Percentiles rank a stretch among this genome's conserved stretches.
Evolutionary conservation across 169 alveolate genomes (phyloP).

Genomic region (Plasmodium vivax): DNA sequence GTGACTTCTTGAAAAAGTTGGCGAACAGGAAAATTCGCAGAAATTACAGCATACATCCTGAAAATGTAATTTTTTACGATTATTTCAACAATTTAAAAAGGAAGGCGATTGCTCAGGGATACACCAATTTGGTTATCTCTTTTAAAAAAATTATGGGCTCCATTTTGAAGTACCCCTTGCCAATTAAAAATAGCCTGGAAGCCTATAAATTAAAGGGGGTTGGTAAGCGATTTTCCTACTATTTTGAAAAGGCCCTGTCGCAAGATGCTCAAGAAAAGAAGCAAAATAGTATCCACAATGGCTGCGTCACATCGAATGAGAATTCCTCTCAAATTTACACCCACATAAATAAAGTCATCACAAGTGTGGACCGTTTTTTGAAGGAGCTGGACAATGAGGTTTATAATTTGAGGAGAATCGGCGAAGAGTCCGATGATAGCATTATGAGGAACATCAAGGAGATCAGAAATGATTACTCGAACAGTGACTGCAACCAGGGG

Average conservation of each 20-base stretch:
- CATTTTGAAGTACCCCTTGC: constrained; percentile 80
- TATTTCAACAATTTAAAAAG: constrained; percentile 61
- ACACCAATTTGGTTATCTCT: constrained; percentile 60
- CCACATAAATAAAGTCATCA: constrained; percentile 67
- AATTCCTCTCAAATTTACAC: not conserved
- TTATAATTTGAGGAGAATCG: constrained; percentile 13
- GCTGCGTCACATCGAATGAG: not conserved
- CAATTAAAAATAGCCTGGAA: constrained; percentile 75
- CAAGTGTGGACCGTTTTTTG: constrained; percentile 40
- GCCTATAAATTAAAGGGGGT: constrained; percentile 80
- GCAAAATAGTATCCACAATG: not conserved
- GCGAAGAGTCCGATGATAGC: constrained; percentile 35
- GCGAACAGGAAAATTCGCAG: constrained; percentile 12
- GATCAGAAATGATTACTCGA: constrained; percentile 45
- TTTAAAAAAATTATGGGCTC: constrained; percentile 75
- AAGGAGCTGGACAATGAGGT: constrained; percentile 15
- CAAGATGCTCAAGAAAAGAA: constrained; percentile 2
- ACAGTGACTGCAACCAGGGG: not conserved
- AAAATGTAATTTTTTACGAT: constrained; percentile 50
- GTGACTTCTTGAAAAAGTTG: not conserved
- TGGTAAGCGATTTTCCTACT: constrained; percentile 73
- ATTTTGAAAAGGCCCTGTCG: constrained; percentile 57
- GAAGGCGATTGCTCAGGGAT: constrained; percentile 58
- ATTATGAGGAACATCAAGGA: constrained; percentile 47
- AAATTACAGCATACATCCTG: constrained; percentile 61